A percentile compares a stretch with the other conserved stretches of the same genome.
phyloP scores from a whole-genome alignment of 805 yeast species.

The Cyberlindnera maritima region DNA sequence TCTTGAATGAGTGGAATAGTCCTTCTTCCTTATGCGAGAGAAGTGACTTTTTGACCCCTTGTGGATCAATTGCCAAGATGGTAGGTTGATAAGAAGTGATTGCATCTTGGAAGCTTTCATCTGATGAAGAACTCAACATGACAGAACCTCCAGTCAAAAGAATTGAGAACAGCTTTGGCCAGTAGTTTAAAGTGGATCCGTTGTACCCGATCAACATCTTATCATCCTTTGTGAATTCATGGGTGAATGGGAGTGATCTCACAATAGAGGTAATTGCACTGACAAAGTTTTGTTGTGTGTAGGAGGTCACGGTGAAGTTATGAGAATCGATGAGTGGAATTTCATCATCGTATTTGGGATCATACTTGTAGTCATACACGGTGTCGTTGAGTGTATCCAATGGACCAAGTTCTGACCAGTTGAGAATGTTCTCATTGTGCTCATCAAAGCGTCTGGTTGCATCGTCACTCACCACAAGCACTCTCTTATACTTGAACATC shows the following conservation, averaged over 20 bases:
- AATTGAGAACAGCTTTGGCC: slow-evolving; percentile 38
- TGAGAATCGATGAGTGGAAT: slow-evolving; percentile 35
- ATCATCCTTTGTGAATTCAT: slow-evolving; percentile 34
- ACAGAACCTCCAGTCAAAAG: slow-evolving; percentile 35
- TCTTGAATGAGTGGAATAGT: slow-evolving; percentile 10
- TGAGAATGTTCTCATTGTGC: slow-evolving; percentile 14
- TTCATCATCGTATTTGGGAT: slow-evolving; percentile 28
- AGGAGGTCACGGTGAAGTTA: slow-evolving; percentile 31
- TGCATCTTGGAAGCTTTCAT: slow-evolving; percentile 3
- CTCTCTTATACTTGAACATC: slow-evolving; percentile 29
- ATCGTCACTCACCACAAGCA: slow-evolving; percentile 31
- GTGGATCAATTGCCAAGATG: slow-evolving; percentile 9
- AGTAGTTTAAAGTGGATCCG: slow-evolving; percentile 36
- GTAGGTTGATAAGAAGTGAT: slow-evolving; percentile 14
- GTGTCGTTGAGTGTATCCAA: slow-evolving; percentile 10
- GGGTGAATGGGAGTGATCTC: slow-evolving; percentile 33
- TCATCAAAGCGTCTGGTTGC: slow-evolving; percentile 4
- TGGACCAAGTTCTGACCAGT: slow-evolving; percentile 28
- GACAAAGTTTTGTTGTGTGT: slow-evolving; percentile 51
- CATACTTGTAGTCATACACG: slow-evolving; percentile 28
- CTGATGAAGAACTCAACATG: slow-evolving; percentile 26
- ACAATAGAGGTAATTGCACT: slow-evolving; percentile 52
- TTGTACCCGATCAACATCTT: slow-evolving; percentile 30
- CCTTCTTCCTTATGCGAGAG: not conserved
- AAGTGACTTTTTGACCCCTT: slow-evolving; percentile 11